Evolutionary conservation across 2,329 filamentous ascomycete genomes (phyloP).

Genomic region (Lachnellula hyalina): DNA sequence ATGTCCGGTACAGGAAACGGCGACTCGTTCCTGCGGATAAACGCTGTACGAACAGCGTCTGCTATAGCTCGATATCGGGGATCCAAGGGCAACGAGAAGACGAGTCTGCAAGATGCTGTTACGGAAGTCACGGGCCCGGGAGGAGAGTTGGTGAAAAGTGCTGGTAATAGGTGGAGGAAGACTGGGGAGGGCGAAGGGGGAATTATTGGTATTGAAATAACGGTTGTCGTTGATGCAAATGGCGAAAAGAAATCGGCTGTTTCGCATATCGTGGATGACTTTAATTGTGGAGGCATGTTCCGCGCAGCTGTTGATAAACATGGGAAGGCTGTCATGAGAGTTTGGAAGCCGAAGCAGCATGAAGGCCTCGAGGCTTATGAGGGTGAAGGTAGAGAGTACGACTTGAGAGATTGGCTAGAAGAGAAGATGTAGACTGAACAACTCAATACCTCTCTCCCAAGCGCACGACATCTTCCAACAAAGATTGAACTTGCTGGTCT

Average conservation of each 20-base stretch:
- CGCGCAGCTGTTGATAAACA: conserved; percentile 67
- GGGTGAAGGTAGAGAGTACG: conserved; percentile 29
- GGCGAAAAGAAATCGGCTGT: conserved; percentile 38
- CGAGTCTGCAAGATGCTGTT: conserved; percentile 52
- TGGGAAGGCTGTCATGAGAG: conserved; percentile 51
- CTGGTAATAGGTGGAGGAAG: conserved; percentile 65
- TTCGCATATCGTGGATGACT: conserved; percentile 63
- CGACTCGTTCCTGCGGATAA: conserved; percentile 74
- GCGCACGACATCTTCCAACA: not conserved
- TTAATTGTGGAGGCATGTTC: conserved; percentile 86
- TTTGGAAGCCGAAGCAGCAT: conserved; percentile 41
- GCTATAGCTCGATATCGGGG: conserved; percentile 61
- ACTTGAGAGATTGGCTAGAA: conserved; percentile 26
- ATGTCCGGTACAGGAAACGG: conserved; percentile 83
- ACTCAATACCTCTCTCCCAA: not conserved
- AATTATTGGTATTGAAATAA: conserved; percentile 73
- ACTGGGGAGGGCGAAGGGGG: conserved; percentile 80
- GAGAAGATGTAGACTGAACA: conserved; percentile 13
- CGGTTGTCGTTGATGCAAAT: conserved; percentile 40
- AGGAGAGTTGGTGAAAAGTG: conserved; percentile 70
- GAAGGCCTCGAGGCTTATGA: conserved; percentile 28
- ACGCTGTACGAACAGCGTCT: conserved; percentile 65
- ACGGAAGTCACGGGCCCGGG: conserved; percentile 61
- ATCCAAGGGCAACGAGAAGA: conserved; percentile 12
- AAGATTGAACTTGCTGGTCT: not conserved